phyloP scores from a whole-genome alignment of 1,284 basidiomycete species.

The Rhodotorula sp. region DNA sequence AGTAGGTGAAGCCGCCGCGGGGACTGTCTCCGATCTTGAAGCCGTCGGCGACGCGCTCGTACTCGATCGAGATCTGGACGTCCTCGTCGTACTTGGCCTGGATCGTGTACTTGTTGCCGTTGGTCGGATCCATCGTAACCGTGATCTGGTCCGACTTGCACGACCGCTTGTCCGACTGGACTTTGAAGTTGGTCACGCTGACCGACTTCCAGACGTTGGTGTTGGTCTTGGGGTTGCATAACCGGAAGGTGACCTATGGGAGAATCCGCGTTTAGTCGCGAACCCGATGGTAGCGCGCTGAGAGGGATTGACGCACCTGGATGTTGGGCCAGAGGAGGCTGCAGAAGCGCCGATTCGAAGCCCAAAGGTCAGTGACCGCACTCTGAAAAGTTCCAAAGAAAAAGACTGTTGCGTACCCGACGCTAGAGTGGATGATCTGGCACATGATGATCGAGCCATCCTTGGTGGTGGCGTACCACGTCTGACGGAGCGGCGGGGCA shows the following conservation, averaged over 20 bases:
- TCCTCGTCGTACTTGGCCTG: conserved; percentile 75
- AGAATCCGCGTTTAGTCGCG: background rate
- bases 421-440: conserved; percentile 91
- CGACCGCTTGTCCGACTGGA: conserved; percentile 68
- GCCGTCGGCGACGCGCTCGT: conserved; percentile 72
- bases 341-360: background rate
- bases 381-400: background rate
- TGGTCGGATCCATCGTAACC: conserved; percentile 58
- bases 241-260: conserved; percentile 76
- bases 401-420: conserved; percentile 66
- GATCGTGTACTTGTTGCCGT: conserved; percentile 70
- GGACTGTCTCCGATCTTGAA: conserved; percentile 89
- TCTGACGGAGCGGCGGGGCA: conserved; percentile 53
- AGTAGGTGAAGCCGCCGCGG: conserved; percentile 85
- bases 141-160: conserved; percentile 88
- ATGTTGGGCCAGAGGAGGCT: conserved; percentile 75
- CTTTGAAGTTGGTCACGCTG: conserved; percentile 80
- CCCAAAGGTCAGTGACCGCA: background rate
- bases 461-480: conserved; percentile 72
- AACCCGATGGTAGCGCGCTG: background rate
- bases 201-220: conserved; percentile 82
- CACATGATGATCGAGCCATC: conserved; percentile 81
- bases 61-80: conserved; percentile 74
- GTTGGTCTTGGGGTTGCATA: conserved; percentile 68
- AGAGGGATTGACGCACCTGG: conserved; percentile 53